Evolutionary conservation across 768 basidiomycete species (phyloP).

Genomic region (Podaxis carcinomalis): DNA sequence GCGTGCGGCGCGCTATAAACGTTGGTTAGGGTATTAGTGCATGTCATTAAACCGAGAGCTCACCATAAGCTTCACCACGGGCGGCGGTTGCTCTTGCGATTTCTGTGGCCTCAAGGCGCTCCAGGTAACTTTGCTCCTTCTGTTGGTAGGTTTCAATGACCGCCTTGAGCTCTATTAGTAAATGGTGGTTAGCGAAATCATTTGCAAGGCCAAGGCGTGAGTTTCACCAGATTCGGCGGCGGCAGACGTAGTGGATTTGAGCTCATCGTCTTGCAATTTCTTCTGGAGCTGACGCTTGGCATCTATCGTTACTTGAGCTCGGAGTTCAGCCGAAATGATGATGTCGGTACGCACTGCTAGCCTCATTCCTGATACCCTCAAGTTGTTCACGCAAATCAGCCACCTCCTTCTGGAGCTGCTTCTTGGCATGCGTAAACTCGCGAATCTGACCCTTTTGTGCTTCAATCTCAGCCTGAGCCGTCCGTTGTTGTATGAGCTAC

Average conservation of each 20-base stretch:
- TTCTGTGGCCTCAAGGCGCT: slow-evolving; percentile 63
- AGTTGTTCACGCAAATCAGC: slow-evolving; percentile 50
- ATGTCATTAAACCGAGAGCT: slow-evolving; percentile 9
- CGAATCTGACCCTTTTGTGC: slow-evolving; percentile 57
- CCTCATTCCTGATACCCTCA: slow-evolving; percentile 56
- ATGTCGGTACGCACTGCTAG: slow-evolving; percentile 38
- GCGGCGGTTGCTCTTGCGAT: slow-evolving; percentile 62
- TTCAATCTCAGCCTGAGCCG: slow-evolving; percentile 62
- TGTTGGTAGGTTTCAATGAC: slow-evolving; percentile 62
- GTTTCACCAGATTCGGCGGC: slow-evolving; percentile 52
- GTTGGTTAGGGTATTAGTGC: slow-evolving; percentile 11
- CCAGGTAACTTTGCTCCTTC: slow-evolving; percentile 55
- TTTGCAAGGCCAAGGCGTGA: not conserved
- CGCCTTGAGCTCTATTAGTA: slow-evolving; percentile 50
- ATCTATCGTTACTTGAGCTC: slow-evolving; percentile 29
- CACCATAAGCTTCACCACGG: slow-evolving; percentile 62
- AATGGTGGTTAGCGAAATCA: not conserved
- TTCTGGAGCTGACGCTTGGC: slow-evolving; percentile 55
- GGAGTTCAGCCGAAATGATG: not conserved
- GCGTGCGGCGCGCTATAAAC: slow-evolving; percentile 50
- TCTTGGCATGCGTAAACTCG: slow-evolving; percentile 53
- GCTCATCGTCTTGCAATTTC: slow-evolving; percentile 60
- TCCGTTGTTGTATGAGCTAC: slow-evolving; percentile 64
- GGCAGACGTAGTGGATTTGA: slow-evolving; percentile 52
- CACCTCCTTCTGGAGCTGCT: slow-evolving; percentile 53